Evolutionary conservation across 352 stramenopile genomes (phyloP), one percentile per base, ranked within the genome.

Genomic region (Globisporangium alternatum): DNA sequence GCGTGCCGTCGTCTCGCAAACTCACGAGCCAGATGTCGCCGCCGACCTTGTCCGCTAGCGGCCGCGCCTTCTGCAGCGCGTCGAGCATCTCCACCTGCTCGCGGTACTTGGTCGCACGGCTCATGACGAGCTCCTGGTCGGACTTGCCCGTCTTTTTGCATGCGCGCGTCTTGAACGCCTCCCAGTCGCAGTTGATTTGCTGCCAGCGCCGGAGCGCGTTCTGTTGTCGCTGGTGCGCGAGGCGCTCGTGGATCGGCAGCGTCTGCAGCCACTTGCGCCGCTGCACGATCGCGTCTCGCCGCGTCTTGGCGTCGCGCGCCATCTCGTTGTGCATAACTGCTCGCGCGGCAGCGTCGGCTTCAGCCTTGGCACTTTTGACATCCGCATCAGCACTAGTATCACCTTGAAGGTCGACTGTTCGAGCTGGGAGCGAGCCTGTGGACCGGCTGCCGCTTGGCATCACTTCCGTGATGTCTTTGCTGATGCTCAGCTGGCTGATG

Each of bases 1-100:
- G 89, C 33, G 89, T 96, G 25, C 89, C 88, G 51, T 96, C 82
- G 47, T 84, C 78, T 7, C 92, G 81, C 25, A 98, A 67, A 48
- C 74, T 95, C 70, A 97, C 96, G n/a, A 94, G 73, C 92, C 93
- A 98, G 49, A 91, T 83, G 62, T 97, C 88, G 5, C 70, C 72
- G 3, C 83, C 88, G n/a, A 96, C 81, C 70, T 97, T 96, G 44
- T 97, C 87, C 33, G 87, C 74, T 10, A 95, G 58, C 5, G 92
- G 93, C 15, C 77, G 80, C n/a, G 91, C 90, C 45, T 88, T 88
- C 60, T 97, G 81, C 35, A 98, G 75, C 3, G 93, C 74, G 53
- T 97, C 84, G 58, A 95, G 95, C 79, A 95, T 83, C 67, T 98
- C 93, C 15, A 92, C 84, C 61, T 95, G 83, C 61, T 97, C 90